phyloP scores from a whole-genome alignment of 179 eudicot species.

The Camellia oleifera region DNA sequence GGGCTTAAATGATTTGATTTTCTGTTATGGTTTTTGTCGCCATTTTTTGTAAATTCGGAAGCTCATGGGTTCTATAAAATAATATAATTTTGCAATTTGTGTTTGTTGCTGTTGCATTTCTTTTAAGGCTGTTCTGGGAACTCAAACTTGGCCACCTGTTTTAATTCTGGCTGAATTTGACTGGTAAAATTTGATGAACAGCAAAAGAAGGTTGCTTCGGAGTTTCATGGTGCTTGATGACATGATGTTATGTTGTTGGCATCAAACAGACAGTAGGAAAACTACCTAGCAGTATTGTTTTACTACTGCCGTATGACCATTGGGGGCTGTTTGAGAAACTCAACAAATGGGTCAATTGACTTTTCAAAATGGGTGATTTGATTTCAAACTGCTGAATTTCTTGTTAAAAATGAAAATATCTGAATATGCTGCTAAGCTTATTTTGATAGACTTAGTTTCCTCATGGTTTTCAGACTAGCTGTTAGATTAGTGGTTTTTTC shows the following conservation, averaged over 20 bases:
- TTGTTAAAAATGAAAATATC: not conserved
- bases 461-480: not conserved
- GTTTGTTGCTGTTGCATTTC: not conserved
- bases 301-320: not conserved
- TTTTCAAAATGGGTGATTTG: not conserved
- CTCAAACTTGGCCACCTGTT: not conserved
- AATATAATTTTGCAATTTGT: not conserved
- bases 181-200: not conserved
- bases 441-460: not conserved
- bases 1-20: not conserved
- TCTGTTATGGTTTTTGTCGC: not conserved
- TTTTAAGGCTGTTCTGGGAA: not conserved
- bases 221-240: not conserved
- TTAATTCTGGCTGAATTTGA: not conserved
- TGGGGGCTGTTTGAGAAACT: not conserved
- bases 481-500: not conserved
- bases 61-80: no score
- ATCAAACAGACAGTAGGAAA: not conserved
- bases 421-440: not conserved
- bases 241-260: not conserved
- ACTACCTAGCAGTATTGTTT: not conserved
- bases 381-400: not conserved
- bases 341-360: not conserved
- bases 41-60: no score
- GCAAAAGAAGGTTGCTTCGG: not conserved